Evolutionary conservation across 306 rosid genomes (phyloP), one percentile per base, ranked within the genome.

Genomic region (Echinosophora koreensis): DNA sequence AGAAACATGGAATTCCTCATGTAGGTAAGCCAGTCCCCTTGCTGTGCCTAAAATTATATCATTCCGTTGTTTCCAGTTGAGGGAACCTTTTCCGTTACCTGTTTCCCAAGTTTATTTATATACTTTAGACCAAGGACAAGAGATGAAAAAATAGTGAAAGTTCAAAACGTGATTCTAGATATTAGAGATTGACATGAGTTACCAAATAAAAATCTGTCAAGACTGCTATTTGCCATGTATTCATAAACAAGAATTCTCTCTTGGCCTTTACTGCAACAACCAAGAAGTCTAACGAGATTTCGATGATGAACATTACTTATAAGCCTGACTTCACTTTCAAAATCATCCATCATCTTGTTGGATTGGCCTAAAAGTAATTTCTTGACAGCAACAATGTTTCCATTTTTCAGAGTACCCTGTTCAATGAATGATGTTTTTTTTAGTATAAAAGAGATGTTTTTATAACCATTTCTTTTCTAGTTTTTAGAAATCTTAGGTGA

Each of bases 231-330:
- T 47, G 83, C 78, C 96, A 90, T 90, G 85, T 85, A 88, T 71
- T 90, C 90, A 61, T 83, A 88, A 66, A 90, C 89, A 15, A 90
- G 88, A 71, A 90, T 86, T 72, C 85, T 79, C 38, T 91, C 89
- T 51, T 81, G 83, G 10, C 90, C 93, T 75, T 80, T 84, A 61
- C 61, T 82, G 52, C 90, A 87, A 34, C 96, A 91, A 13, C 96
- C 96, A 51, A 91, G 93, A 67, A 91, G 90, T 41, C 93, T 86
- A 62, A 87, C 87, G 0, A 91, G 85, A 47, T 91, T 89, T 2
- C 96, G 59, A 54, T 91, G 96, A 82, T 89, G 93, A 69, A 87
- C 91, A 69, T 88, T 91, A 38, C 96, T 85, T 68, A 87, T 91
- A 42, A 91, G 86, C 81, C 70, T 91, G 7, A 91, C 93, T 75